These are phyloP conservation scores for Gracilaria domingensis DNA, from an alignment of 23 red algal species.

Conservation along the genomic window DNA sequence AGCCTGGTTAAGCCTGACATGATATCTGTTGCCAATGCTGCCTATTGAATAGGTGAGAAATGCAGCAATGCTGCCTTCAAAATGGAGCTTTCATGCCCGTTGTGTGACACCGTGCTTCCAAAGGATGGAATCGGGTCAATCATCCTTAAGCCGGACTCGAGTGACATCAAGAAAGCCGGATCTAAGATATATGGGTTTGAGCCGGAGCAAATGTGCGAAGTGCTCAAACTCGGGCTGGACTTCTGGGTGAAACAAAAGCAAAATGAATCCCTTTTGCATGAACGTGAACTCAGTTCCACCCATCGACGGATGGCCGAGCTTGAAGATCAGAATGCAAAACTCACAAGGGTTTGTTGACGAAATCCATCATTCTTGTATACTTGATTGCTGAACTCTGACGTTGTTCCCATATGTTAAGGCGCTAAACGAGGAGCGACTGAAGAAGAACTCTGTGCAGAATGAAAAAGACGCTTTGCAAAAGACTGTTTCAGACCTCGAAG, in stretches of 20 bases:
- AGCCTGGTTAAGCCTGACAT: not conserved
- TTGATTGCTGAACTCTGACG: not conserved
- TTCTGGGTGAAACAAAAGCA: conserved; percentile 72
- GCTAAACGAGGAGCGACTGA: conserved; percentile 60
- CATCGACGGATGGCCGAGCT: conserved; percentile 23
- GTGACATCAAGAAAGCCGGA: conserved; percentile 34
- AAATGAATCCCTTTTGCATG: conserved; percentile 54
- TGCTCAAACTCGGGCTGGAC: conserved; percentile 55
- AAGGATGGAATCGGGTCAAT: conserved; percentile 73
- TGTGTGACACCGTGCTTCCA: conserved; percentile 74
- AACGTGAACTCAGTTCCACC: conserved; percentile 3
- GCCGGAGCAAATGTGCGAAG: conserved; percentile 56
- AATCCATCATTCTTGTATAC: not conserved
- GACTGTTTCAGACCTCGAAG: conserved; percentile 58
- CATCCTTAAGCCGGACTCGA: conserved; percentile 17
- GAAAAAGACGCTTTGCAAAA: conserved; percentile 57
- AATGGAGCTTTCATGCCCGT: conserved; percentile 65
- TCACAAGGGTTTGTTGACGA: conserved; percentile 34
- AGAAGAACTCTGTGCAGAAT: conserved; percentile 62
- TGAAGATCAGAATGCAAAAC: conserved; percentile 34
- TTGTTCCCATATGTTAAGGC: conserved; percentile 2
- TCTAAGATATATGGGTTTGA: conserved; percentile 58
- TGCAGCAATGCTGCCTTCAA: conserved; percentile 53
- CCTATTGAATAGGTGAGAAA: conserved; percentile 31
- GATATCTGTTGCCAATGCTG: not conserved